A percentile compares a stretch with the other conserved stretches of the same genome.
Conservation (phyloP, 768 basidiomycete genomes). For the Galerina marginata region DNA sequence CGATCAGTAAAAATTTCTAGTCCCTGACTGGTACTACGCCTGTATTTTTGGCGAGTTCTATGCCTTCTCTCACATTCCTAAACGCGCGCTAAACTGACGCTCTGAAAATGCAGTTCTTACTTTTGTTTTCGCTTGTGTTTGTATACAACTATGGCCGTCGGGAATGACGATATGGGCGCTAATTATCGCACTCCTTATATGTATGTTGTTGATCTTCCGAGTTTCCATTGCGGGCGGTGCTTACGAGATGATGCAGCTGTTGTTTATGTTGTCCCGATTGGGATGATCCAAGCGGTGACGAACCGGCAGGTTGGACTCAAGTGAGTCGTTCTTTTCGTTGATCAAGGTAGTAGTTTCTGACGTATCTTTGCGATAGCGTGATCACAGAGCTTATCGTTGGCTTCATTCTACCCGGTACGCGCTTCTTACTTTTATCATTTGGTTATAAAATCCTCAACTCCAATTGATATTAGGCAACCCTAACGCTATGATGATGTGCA, state of each 20-base stretch:
- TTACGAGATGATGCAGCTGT: slow-evolving; percentile 35
- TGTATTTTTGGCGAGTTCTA: slow-evolving; percentile 47
- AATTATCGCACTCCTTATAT: slow-evolving; percentile 53
- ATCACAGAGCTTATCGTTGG: slow-evolving; percentile 79
- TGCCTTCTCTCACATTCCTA: not conserved
- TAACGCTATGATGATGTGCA: slow-evolving; percentile 76
- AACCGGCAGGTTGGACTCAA: slow-evolving; percentile 73
- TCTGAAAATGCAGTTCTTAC: slow-evolving; percentile 42
- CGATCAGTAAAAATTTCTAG: slow-evolving; percentile 34
- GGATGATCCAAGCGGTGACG: slow-evolving; percentile 81
- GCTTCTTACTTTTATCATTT: not conserved
- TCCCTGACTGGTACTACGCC: slow-evolving; percentile 69
- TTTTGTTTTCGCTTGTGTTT: slow-evolving; percentile 65
- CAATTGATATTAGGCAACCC: slow-evolving; percentile 54
- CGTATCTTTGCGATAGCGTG: slow-evolving; percentile 43
- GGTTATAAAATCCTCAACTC: not conserved
- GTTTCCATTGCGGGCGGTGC: not conserved
- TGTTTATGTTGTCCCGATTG: slow-evolving; percentile 74
- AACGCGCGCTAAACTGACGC: not conserved
- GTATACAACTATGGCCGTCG: slow-evolving; percentile 69
- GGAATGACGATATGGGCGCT: slow-evolving; percentile 74
- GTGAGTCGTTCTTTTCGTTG: slow-evolving; percentile 30
- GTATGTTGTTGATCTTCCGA: slow-evolving; percentile 27
- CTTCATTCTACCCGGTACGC: slow-evolving; percentile 49
- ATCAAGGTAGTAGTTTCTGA: not conserved